Base-by-base conservation (phyloP, 2,329 filamentous ascomycete species). In the Seiridium cupressi region DNA sequence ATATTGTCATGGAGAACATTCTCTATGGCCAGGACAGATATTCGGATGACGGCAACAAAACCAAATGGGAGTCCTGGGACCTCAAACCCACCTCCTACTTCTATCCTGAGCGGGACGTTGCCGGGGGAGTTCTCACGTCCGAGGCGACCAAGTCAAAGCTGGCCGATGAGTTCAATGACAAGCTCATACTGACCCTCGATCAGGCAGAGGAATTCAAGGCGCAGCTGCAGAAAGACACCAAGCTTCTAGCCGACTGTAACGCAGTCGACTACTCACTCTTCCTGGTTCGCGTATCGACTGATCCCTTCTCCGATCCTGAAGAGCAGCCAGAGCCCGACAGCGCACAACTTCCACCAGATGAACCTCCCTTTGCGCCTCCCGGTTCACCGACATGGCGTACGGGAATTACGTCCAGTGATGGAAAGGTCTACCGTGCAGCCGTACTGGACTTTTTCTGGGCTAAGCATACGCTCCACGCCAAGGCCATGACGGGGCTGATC, bases 381-480 rank as follows among this genome's bases (percentile, higher is more conserved):
- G 51, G 60, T 0, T 73, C 74, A 3, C 73, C 74, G 78, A 74
- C 74, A 5, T 92, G 89, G 89, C 79, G 89, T 9, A 81, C 77
- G 0, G 89, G 89, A 0, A 68, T 91, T 0, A 65, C 73, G 0
- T 89, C 87, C 8, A 76, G 80, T 0, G 86, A 91, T 66, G 84
- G 84, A 0, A 84, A 85, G 79, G 76, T 87, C 10, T 92, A 91
- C 67, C 82, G 89, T 3, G 87, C 83, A 3, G 82, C 88, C 0
- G 74, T 92, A 11, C 77, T 92, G 40, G 90, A 92, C 72, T 92
- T 93, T 74, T 91, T 92, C 77, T 92, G 89, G 89, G 85, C 88
- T 0, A 90, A 89, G 73, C 88, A 91, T 72, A 89, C 88, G 65
- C 66, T 87, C 0, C 87, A 85, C 58, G 85, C 90, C 0, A 84